phyloP scores from a whole-genome alignment of 192 early-diverging fungal genomes.

The Coemansia sp. region DNA sequence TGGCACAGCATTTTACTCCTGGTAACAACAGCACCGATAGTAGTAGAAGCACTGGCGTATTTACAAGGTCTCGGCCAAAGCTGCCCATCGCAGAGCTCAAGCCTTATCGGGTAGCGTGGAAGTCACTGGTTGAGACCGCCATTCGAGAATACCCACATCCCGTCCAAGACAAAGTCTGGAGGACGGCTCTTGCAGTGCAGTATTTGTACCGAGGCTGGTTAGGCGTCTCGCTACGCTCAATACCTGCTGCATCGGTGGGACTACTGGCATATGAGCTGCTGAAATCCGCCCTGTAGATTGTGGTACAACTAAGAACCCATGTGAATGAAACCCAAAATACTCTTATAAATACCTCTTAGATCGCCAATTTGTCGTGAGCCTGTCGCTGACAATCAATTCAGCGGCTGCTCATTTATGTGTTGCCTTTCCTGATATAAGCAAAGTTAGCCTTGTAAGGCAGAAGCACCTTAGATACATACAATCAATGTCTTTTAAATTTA shows the following conservation, averaged over 20 bases:
- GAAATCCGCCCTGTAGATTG: constrained; percentile 16
- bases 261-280: constrained; percentile 45
- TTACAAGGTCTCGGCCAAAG: background rate
- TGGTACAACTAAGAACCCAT: background rate
- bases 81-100: constrained; percentile 7
- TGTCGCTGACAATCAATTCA: background rate
- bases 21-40: background rate
- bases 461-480: background rate
- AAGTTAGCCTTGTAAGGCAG: background rate
- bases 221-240: constrained; percentile 45
- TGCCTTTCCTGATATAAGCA: background rate
- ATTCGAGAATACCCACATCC: constrained; percentile 34
- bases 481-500: constrained; percentile 49
- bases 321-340: background rate
- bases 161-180: constrained; percentile 14
- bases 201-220: constrained; percentile 49
- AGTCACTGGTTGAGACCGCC: constrained; percentile 30
- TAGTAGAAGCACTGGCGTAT: background rate
- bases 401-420: background rate
- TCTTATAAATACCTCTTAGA: background rate
- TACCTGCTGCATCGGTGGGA: constrained; percentile 43
- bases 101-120: constrained; percentile 40
- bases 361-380: background rate
- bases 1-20: constrained; percentile 28
- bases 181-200: constrained; percentile 17